These are phyloP conservation scores for Chaetoceros tenuissimus DNA, from an alignment of 108 stramenopile genomes.

Conservation along the genomic window DNA sequence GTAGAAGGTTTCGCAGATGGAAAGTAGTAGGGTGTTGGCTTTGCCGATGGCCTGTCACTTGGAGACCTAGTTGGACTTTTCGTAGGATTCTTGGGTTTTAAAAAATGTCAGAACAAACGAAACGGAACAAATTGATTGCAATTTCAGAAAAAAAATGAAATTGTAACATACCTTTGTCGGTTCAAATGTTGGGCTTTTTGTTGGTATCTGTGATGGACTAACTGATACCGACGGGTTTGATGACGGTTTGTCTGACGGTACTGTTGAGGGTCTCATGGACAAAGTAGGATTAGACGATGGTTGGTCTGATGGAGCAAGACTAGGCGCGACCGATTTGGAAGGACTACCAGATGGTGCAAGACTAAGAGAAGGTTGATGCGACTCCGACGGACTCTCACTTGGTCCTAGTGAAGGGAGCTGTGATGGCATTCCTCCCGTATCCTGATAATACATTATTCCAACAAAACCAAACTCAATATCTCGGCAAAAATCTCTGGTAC, in stretches of 20 bases:
- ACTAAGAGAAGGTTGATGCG: not conserved
- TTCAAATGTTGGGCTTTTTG: not conserved
- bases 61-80: not conserved
- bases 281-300: not conserved
- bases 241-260: not conserved
- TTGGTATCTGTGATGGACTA: not conserved
- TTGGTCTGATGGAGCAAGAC: not conserved
- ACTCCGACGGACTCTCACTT: not conserved
- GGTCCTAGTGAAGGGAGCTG: not conserved
- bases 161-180: not conserved
- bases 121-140: not conserved
- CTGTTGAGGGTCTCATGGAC: not conserved
- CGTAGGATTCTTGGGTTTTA: not conserved
- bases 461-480: not conserved
- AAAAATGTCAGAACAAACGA: not conserved
- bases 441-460: not conserved
- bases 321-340: not conserved
- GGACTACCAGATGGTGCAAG: not conserved
- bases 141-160: not conserved
- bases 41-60: not conserved
- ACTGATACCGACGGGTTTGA: not conserved
- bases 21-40: not conserved
- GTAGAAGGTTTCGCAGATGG: not conserved
- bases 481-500: not conserved
- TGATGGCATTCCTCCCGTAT: not conserved